Evolutionary conservation across 768 basidiomycete species (phyloP).

Genomic region (Mycena olivaceomarginata): DNA sequence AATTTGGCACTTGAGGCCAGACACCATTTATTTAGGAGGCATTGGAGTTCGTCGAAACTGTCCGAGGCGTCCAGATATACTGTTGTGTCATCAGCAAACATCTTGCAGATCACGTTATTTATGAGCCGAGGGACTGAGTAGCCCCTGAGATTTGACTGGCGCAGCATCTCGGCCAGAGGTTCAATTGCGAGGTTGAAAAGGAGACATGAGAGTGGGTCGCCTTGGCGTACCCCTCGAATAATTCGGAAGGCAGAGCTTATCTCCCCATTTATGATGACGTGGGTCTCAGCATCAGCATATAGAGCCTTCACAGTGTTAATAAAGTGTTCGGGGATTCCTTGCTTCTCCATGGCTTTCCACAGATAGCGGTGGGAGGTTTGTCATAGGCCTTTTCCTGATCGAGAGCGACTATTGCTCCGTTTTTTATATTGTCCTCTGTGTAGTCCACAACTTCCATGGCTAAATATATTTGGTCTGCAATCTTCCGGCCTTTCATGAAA

Average conservation of each 20-base stretch:
- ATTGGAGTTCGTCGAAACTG: no score
- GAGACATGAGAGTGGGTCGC: background rate
- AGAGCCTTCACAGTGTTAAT: background rate
- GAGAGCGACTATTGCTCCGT: background rate
- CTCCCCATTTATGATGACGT: background rate
- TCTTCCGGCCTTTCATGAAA: background rate
- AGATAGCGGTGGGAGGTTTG: background rate
- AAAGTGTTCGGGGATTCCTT: background rate
- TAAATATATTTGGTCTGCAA: background rate
- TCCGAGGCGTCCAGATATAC: no score
- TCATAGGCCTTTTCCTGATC: background rate
- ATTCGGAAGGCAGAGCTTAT: background rate
- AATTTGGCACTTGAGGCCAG: no score
- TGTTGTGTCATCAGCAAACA: no score
- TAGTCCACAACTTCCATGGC: background rate
- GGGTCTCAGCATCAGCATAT: background rate
- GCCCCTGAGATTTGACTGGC: background rate
- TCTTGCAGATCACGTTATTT: no score
- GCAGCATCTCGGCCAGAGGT: background rate
- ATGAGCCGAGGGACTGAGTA: background rate
- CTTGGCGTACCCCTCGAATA: background rate
- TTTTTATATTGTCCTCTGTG: background rate
- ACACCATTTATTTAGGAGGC: no score
- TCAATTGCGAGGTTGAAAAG: background rate
- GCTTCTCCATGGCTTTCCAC: background rate